Evolutionary conservation across 2,329 filamentous ascomycete genomes (phyloP).

Genomic region (Ophiobolus disseminans): DNA sequence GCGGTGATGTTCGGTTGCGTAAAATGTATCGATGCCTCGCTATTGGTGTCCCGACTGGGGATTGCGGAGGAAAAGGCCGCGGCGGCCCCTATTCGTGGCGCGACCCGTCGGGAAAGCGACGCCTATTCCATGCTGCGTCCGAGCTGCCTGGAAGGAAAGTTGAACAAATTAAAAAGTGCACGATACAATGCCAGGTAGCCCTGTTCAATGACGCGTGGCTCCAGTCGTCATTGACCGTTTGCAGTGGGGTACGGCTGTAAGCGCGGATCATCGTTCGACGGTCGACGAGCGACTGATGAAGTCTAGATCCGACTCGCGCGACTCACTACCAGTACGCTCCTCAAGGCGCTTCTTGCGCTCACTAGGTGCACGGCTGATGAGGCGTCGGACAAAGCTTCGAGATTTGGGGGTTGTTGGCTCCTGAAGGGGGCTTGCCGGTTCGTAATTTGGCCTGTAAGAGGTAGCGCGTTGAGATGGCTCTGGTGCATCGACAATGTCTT

Average conservation of each 20-base stretch:
- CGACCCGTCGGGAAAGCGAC: slow-evolving; percentile 8
- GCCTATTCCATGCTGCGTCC: background rate
- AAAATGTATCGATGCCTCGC: slow-evolving; percentile 13
- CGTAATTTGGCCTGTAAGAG: slow-evolving; percentile 36
- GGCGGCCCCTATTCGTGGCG: slow-evolving; percentile 15
- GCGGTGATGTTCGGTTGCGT: slow-evolving; percentile 7
- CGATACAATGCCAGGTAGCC: slow-evolving; percentile 22
- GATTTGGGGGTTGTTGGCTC: slow-evolving; percentile 43
- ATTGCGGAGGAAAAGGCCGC: slow-evolving; percentile 17
- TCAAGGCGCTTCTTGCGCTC: slow-evolving; percentile 49
- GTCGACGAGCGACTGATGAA: slow-evolving; percentile 47
- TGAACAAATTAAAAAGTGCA: slow-evolving; percentile 29
- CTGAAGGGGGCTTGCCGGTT: slow-evolving; percentile 35
- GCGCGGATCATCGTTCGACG: slow-evolving; percentile 38
- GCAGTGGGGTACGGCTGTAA: slow-evolving; percentile 22
- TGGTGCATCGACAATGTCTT: slow-evolving; percentile 56
- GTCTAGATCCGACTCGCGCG: slow-evolving; percentile 41
- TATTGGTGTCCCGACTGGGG: slow-evolving; percentile 12
- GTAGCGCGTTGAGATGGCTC: slow-evolving; percentile 28
- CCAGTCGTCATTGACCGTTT: slow-evolving; percentile 29
- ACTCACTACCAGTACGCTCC: slow-evolving; percentile 40
- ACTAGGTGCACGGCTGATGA: slow-evolving; percentile 54
- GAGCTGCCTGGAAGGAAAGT: slow-evolving; percentile 21
- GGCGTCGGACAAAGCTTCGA: slow-evolving; percentile 49
- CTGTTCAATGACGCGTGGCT: slow-evolving; percentile 23